Base-by-base conservation (phyloP, 257 asterid genomes). In the Jacaranda copaia region DNA sequence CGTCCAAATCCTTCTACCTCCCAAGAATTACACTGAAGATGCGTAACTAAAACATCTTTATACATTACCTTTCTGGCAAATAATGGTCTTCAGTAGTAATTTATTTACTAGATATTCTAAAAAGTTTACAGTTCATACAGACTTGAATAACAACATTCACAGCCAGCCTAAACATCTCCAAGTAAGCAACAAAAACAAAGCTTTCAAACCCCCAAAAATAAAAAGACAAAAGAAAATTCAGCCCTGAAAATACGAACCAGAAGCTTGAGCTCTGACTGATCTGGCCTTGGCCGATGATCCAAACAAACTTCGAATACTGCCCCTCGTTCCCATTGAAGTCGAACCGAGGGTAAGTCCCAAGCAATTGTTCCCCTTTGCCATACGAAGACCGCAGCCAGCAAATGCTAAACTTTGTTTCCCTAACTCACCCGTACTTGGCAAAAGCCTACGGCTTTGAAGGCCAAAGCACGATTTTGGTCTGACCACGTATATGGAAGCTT, bases 191-290 rank as follows among this genome's bases (percentile, higher is more conserved):
- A 62, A 18, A 39, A 74, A 25, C 65, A 55, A 76, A 68, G 56
- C 8, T 32, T 38, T 15, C 45, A 57, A 56, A 25, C 12, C 43
- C 19, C 14, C 55, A 12, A 16, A 1, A 19, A 46, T 7, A 19
- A 51, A 15, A 51, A 5, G 12, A 36, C 1, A 3, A 3, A 38
- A 52, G 5, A 14, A 65, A 45, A 63, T 4, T 3, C 19, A 65
- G 60, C 36, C 3, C 38, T n/a, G 13, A 18, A 65, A 70, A 77
- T 63, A 80, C 89, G 57, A 39, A 89, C 95, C 95, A 68, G 84
- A 85, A 78, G 94, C 89, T 76, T 87, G 94, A 79, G 90, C 84
- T 60, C 73, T 82, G 84, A 83, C 69, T 73, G 88, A 75, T 83
- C 96, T 85, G 67, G 85, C 55, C 84, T 86, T 91, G 40, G 85